Evolutionary conservation across 1,139 yeast species (phyloP).

Genomic region (Blastobotrys malaysiensis): DNA sequence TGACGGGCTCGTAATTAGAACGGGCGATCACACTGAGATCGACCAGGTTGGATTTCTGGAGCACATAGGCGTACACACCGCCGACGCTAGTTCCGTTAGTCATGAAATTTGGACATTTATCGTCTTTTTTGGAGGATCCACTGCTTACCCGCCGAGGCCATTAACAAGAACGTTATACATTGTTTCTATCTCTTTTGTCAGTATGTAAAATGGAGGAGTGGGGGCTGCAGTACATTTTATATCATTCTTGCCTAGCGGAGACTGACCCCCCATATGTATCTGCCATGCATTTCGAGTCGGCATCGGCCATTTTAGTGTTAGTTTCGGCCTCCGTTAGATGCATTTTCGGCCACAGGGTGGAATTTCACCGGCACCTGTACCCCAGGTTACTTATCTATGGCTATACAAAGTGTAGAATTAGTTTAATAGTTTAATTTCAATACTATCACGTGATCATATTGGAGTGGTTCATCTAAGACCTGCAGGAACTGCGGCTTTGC

Average conservation of each 20-base stretch:
- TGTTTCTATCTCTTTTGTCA: neutral
- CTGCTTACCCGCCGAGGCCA: neutral
- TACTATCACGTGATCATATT: neutral
- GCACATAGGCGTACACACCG: conserved; percentile 19
- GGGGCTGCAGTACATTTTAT: neutral
- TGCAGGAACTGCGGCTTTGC: no score
- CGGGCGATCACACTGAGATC: conserved; percentile 52
- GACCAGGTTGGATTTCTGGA: conserved; percentile 15
- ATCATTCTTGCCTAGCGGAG: neutral
- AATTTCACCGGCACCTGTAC: no score
- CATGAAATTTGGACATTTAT: neutral
- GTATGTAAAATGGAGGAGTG: neutral
- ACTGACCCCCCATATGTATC: neutral
- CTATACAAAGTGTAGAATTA: no score
- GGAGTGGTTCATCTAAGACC: neutral
- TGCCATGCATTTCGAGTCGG: neutral
- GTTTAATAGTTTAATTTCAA: no score
- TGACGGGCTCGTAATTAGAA: conserved; percentile 50
- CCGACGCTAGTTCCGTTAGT: conserved; percentile 16
- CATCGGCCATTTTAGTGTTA: neutral
- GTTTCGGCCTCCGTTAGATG: neutral
- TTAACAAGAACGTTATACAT: neutral
- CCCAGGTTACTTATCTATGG: no score
- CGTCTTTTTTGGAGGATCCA: neutral
- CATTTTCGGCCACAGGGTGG: neutral